Evolutionary conservation across 2,329 filamentous ascomycete genomes (phyloP).

Genomic region (Microsporum ferrugineum): DNA sequence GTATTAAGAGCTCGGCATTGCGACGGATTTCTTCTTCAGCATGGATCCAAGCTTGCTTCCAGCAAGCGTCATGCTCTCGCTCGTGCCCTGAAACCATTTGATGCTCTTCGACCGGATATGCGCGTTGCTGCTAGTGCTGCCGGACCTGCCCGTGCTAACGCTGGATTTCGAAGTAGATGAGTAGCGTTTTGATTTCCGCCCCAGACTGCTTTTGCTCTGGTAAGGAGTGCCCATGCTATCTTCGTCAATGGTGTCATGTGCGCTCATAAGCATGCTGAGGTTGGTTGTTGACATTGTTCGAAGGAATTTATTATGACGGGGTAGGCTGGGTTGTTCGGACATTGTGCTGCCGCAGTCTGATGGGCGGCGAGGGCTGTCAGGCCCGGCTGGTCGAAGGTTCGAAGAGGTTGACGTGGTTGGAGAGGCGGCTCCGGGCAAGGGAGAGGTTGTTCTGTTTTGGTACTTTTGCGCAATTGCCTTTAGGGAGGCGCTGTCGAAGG

Average conservation of each 20-base stretch:
- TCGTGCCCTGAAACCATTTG: conserved; percentile 9
- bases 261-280: conserved; percentile 1
- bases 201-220: neutral
- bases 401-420: conserved; percentile 1
- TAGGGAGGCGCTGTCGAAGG: conserved; percentile 10
- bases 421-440: neutral
- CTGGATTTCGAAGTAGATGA: neutral
- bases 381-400: neutral
- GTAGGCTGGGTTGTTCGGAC: neutral
- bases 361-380: neutral
- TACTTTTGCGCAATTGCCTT: conserved; percentile 10
- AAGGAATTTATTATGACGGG: neutral
- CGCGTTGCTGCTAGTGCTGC: neutral
- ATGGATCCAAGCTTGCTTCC: conserved; percentile 15
- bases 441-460: neutral
- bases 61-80: conserved; percentile 12
- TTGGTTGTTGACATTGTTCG: conserved; percentile 7
- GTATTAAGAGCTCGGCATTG: neutral
- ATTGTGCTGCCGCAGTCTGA: conserved; percentile 6
- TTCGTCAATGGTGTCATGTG: neutral
- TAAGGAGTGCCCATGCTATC: neutral
- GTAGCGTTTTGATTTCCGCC: neutral
- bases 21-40: conserved; percentile 8
- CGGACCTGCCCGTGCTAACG: neutral
- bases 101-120: conserved; percentile 12